Base-by-base conservation (phyloP, 1,284 basidiomycete species). In the Ceratobasidium sp. region DNA sequence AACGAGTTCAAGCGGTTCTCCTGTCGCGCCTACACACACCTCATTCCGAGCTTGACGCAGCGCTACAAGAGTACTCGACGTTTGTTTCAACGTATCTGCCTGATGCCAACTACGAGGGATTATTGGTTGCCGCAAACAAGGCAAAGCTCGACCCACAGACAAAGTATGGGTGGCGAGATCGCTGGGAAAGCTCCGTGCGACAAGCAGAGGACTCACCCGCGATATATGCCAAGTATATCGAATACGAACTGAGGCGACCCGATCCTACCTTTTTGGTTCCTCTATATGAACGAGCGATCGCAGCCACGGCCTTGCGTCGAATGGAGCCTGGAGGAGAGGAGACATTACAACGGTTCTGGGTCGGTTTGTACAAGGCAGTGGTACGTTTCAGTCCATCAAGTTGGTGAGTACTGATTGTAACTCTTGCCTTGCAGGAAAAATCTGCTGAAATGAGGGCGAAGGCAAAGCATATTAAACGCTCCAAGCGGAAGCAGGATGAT, bases 51-150 rank as follows among this genome's bases (percentile, higher is more conserved):
- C 83, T 89, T 64, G 90, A 93, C 42, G 85, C 90, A 20, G 95
- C 93, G 0, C 89, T 90, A 68, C 87, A 92, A 74, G 82, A 85
- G 1, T 97, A 95, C 77, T 96, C 94, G 1, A 86, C 88, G 0
- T 96, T 96, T 78, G 91, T 93, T 20, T 93, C 93, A 0, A 84
- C 85, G 45, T 84, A 90, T 78, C 86, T 87, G 70, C 83, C 87
- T n/a, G 82, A 89, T 0, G 79, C 84, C 17, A 84, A 89, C 67
- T 98, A 98, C 75, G 93, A 96, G 76, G 75, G 79, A 0, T 79
- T 89, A 7, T 83, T 97, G 49, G 84, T 96, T 17, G 78, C 84
- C 1, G 92, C 92, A 0, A 93, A 92, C 27, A 90, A 91, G 77
- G 78, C 83, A 4, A 65, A 35, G 86, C 88, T 22, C 79, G 84